phyloP scores from a whole-genome alignment of 169 alveolate genomes.

The Eimeria zaria region DNA sequence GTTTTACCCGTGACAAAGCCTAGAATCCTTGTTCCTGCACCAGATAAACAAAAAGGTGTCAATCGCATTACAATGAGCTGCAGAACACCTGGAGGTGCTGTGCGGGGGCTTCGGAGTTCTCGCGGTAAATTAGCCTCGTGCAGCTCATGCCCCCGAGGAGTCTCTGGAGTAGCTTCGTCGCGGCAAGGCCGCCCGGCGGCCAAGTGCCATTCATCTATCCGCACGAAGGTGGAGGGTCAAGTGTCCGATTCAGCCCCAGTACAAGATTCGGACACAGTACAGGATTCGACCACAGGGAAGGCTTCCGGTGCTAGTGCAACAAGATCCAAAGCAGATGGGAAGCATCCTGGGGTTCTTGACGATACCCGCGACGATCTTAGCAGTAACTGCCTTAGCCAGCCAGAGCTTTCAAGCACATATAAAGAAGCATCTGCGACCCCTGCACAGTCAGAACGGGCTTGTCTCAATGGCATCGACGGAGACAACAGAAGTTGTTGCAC shows the following conservation, averaged over 20 bases:
- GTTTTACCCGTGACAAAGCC: slow-evolving; percentile 42
- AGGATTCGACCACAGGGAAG: not conserved
- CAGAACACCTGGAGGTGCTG: slow-evolving; percentile 1
- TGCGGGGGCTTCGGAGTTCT: slow-evolving; percentile 31
- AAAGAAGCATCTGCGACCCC: not conserved
- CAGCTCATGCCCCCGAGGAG: slow-evolving; percentile 16
- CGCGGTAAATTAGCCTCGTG: slow-evolving; percentile 10
- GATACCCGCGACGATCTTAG: not conserved
- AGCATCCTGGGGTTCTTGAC: not conserved
- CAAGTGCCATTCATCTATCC: not conserved
- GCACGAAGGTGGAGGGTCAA: not conserved
- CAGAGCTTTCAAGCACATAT: not conserved
- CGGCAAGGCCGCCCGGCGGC: slow-evolving; percentile 25
- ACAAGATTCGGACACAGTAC: too few species aligned
- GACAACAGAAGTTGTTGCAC: not conserved
- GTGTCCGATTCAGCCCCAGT: not conserved
- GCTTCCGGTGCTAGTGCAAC: not conserved
- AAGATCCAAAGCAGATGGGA: not conserved
- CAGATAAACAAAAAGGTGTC: slow-evolving; percentile 5
- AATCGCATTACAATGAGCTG: slow-evolving; percentile 14
- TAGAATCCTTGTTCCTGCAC: not conserved
- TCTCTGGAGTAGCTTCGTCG: slow-evolving; percentile 1
- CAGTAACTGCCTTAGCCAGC: not conserved
- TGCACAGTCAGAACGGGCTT: not conserved
- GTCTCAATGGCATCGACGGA: not conserved